Conservation (phyloP, 1,284 basidiomycete species). For the Leucoagaricus sp. region DNA sequence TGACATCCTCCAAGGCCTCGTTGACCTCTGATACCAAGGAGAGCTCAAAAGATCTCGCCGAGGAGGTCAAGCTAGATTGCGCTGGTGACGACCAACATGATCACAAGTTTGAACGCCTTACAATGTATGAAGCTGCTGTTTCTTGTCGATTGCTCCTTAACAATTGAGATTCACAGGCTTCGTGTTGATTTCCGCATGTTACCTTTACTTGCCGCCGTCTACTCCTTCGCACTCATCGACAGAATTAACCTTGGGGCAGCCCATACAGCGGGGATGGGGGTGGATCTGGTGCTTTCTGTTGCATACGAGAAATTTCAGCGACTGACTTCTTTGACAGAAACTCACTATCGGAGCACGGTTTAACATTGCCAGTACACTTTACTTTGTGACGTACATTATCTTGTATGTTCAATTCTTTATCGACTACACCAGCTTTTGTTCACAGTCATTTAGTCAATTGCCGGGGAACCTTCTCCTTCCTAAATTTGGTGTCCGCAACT, state of each 20-base stretch:
- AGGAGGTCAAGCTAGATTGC: not conserved
- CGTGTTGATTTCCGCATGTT: constrained; percentile 43
- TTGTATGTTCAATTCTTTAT: constrained; percentile 24
- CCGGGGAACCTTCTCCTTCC: constrained; percentile 42
- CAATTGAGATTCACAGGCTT: constrained; percentile 29
- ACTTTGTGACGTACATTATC: constrained; percentile 29
- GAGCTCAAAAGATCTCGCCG: constrained; percentile 1
- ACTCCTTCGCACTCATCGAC: constrained; percentile 44
- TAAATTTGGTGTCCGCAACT: constrained; percentile 40
- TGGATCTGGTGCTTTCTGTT: constrained; percentile 33
- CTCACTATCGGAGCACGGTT: constrained; percentile 22
- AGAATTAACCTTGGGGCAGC: constrained; percentile 45
- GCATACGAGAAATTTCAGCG: not conserved
- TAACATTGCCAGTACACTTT: constrained; percentile 26
- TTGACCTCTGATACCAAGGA: constrained; percentile 3
- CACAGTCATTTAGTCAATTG: constrained; percentile 31
- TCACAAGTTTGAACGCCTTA: constrained; percentile 33
- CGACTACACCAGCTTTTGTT: too few species aligned
- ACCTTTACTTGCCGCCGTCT: constrained; percentile 40
- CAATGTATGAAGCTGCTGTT: constrained; percentile 30
- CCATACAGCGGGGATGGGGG: constrained; percentile 45
- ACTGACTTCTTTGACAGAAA: constrained; percentile 14
- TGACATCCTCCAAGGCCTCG: constrained; percentile 5
- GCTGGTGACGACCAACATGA: constrained; percentile 11
- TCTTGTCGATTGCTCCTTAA: not conserved